Base-by-base conservation (phyloP, 2,329 filamentous ascomycete species). In the Drechslerella coelobrocha region DNA sequence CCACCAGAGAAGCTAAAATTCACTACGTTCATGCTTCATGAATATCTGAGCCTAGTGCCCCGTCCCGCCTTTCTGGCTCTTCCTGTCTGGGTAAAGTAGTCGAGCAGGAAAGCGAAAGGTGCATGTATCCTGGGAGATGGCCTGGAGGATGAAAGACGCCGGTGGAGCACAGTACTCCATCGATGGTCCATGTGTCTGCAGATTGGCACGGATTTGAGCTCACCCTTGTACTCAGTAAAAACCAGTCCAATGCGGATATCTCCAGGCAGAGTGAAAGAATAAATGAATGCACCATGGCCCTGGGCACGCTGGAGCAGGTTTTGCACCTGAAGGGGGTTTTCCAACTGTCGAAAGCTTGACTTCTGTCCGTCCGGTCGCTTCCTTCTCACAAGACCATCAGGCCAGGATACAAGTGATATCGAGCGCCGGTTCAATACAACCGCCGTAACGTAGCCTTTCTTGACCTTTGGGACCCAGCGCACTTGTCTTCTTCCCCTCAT, bases 241-340 rank as follows among this genome's bases (percentile, higher is more conserved):
- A 47, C 53, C 61, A 59, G 50, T 68, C 51, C 27, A 9, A 37
- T 61, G 51, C 56, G 27, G 50, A 61, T 61, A 52, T 50, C 50
- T 45, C 56, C 63, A 61, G 63, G 50, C 53, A 24, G 34, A 37
- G n/a, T n/a, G n/a, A n/a, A n/a, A n/a, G n/a, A n/a, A n/a, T n/a
- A n/a, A n/a, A n/a, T n/a, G 31, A 39, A n/a, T 26, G 17, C 24
- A 50, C 39, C 39, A 34, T 29, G 19, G 17, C 39, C 48, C 48
- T 37, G 45, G 45, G 31, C 26, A n/a, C 56, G 9, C 48, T 29
- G 39, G 50, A 55, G 39, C 14, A 50, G 4, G 21, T 41, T 66
- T 47, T 59, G 53, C 60, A 63, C 60, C 60, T 63, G 51, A 63
- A n/a, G n/a, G n/a, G n/a, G n/a, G n/a, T n/a, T n/a, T n/a, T n/a